These are phyloP conservation scores for Mortierella antarctica DNA, from an alignment of 192 early-diverging fungal genomes.

Conservation along the genomic window DNA sequence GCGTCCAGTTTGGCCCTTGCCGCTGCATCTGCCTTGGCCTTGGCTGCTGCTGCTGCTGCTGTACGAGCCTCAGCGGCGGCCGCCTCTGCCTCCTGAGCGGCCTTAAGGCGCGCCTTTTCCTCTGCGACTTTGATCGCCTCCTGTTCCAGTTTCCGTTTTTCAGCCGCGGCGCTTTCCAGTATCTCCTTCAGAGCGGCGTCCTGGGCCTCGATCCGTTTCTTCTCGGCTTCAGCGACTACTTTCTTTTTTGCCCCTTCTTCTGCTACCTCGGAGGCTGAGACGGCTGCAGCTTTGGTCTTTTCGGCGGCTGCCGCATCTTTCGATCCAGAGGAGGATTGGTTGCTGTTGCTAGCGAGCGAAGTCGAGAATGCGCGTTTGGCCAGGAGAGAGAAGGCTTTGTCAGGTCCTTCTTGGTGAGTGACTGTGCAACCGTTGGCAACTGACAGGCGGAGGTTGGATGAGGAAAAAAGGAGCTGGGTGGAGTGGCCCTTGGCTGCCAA, in stretches of 20 bases:
- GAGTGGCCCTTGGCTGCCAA: background rate
- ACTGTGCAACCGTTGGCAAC: constrained; percentile 9
- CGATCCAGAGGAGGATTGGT: background rate
- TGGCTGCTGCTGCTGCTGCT: constrained; percentile 13
- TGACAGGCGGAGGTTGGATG: background rate
- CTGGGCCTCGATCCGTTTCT: constrained; percentile 33
- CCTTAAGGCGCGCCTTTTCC: constrained; percentile 10
- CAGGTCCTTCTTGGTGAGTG: background rate
- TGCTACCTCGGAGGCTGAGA: background rate
- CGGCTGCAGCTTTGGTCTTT: constrained; percentile 1
- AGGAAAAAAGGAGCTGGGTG: background rate
- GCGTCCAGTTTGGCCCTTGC: background rate
- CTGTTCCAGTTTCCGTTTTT: constrained; percentile 41
- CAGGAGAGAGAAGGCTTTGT: background rate
- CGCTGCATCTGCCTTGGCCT: background rate
- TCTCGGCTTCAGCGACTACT: constrained; percentile 18
- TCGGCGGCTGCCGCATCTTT: background rate
- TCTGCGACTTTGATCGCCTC: constrained; percentile 13
- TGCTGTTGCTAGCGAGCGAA: background rate
- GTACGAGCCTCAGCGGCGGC: constrained; percentile 8
- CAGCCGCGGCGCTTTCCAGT: constrained; percentile 41
- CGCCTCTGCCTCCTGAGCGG: constrained; percentile 15
- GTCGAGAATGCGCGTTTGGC: constrained; percentile 15
- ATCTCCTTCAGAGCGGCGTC: constrained; percentile 45
- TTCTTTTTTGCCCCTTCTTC: constrained; percentile 25